Evolutionary conservation across 768 basidiomycete genomes (phyloP).

Genomic region (Nidularia sp.): DNA sequence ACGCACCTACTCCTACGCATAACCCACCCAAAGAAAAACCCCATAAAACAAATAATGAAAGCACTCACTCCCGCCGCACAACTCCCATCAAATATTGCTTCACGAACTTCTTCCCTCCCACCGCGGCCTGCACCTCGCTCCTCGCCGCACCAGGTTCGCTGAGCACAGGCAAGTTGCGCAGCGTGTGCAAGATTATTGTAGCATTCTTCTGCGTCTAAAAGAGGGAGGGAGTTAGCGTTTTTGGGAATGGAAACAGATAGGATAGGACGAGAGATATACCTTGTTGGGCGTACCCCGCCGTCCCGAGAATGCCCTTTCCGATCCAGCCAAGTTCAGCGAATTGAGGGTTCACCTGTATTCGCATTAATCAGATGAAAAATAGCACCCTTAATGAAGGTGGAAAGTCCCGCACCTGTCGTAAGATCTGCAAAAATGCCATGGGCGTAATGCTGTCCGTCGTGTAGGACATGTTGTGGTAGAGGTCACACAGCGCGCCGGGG

Average conservation of each 20-base stretch:
- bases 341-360: conserved; percentile 70
- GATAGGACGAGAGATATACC: conserved; percentile 28
- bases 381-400: no score
- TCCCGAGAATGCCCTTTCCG: conserved; percentile 30
- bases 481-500: conserved; percentile 54
- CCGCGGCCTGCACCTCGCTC: conserved; percentile 14
- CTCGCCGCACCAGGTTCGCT: conserved; percentile 24
- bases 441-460: conserved; percentile 80
- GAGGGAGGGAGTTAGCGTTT: neutral
- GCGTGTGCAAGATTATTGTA: conserved; percentile 67
- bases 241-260: neutral
- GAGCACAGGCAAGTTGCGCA: conserved; percentile 66
- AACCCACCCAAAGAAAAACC: no score
- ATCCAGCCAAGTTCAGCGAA: conserved; percentile 71
- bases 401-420: conserved; percentile 37
- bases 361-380: no score
- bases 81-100: conserved; percentile 80
- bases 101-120: conserved; percentile 56
- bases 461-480: conserved; percentile 69
- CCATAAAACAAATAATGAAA: neutral
- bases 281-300: conserved; percentile 77
- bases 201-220: conserved; percentile 84
- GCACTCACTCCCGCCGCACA: conserved; percentile 61
- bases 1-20: no score
- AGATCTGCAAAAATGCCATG: conserved; percentile 54